Evolutionary conservation across 352 stramenopile genomes (phyloP).

Genomic region (Phytophthora syringae): DNA sequence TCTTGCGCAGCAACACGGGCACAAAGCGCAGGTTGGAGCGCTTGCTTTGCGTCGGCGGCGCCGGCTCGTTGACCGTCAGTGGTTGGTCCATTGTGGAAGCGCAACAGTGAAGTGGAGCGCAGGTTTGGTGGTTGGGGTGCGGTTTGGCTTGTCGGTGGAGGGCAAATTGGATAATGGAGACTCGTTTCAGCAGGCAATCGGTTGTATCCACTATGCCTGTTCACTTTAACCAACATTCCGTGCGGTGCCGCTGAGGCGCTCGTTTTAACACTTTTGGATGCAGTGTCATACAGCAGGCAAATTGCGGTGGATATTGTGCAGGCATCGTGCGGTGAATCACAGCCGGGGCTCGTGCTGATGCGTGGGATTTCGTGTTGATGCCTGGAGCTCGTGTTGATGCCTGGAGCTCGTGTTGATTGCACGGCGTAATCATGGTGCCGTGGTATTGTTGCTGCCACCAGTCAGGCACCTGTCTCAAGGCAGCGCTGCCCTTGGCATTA

Average conservation of each 20-base stretch:
- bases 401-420: not conserved
- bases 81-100: slow-evolving; percentile 23
- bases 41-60: not conserved
- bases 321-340: too few species aligned
- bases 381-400: too few species aligned
- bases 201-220: slow-evolving; percentile 9
- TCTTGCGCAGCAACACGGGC: slow-evolving; percentile 73
- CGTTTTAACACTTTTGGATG: not conserved
- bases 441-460: slow-evolving; percentile 1
- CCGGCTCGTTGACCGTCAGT: slow-evolving; percentile 21
- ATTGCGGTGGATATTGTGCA: slow-evolving; percentile 20
- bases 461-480: not conserved
- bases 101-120: not conserved
- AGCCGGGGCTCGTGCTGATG: too few species aligned
- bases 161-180: slow-evolving; percentile 21
- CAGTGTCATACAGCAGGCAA: not conserved
- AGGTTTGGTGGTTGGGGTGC: not conserved
- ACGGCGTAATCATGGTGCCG: slow-evolving; percentile 10
- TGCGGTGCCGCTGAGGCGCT: not conserved
- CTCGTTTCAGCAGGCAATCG: slow-evolving; percentile 5
- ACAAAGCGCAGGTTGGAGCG: slow-evolving; percentile 51
- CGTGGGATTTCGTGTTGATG: not conserved
- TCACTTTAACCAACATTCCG: slow-evolving; percentile 14
- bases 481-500: too few species aligned
- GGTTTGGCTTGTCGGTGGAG: not conserved